Conservation (phyloP, 768 basidiomycete species). For the Tylopilus plumbeoviolaceoides region DNA sequence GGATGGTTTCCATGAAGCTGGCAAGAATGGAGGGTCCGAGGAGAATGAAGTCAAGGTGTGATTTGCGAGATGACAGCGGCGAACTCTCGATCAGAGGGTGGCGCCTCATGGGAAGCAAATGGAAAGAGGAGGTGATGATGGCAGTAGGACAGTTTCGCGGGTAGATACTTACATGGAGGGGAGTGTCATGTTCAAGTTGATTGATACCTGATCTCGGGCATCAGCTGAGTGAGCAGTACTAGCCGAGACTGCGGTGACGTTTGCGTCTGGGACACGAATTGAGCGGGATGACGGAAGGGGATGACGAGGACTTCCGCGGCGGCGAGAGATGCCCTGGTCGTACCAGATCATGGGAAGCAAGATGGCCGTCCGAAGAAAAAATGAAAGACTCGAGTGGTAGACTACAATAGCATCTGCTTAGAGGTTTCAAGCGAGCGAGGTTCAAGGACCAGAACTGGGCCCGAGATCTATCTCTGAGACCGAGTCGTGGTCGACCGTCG, state of each 20-base stretch:
- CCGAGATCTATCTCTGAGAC: too few relatives aligned
- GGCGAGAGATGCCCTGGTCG: background rate
- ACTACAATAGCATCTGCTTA: too few relatives aligned
- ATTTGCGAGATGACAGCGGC: conserved; percentile 8
- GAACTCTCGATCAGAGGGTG: conserved; percentile 11
- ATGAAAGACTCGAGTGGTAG: too few relatives aligned
- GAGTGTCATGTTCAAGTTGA: background rate
- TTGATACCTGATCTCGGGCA: conserved; percentile 1
- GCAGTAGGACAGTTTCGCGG: conserved; percentile 11
- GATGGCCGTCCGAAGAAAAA: too few relatives aligned
- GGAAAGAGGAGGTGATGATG: background rate
- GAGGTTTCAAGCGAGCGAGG: too few relatives aligned
- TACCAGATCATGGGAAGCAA: background rate
- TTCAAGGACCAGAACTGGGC: too few relatives aligned
- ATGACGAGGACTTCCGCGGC: background rate
- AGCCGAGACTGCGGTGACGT: background rate
- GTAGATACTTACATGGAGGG: background rate
- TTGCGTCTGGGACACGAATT: background rate
- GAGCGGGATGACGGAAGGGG: background rate
- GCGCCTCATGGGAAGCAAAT: background rate
- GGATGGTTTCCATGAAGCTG: background rate
- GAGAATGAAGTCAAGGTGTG: background rate
- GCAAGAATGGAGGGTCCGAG: background rate
- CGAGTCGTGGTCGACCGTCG: background rate
- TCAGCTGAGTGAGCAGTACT: background rate